phyloP scores from a whole-genome alignment of 1,284 basidiomycete species.

The Ganoderma lingzhi region DNA sequence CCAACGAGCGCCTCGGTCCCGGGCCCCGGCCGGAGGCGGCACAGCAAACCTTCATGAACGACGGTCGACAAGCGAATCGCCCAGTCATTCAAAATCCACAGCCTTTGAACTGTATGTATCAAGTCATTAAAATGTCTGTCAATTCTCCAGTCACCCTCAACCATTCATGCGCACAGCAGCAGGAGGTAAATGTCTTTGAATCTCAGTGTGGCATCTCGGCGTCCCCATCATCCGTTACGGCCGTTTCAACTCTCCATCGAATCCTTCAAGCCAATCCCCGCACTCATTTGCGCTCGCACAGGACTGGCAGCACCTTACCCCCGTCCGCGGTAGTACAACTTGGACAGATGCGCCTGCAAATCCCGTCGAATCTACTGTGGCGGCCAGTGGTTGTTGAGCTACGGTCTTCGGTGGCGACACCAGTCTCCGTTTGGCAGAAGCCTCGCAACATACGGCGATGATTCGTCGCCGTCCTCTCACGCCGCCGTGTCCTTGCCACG shows the following conservation, averaged over 20 bases:
- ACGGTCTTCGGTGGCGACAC: conserved; percentile 7
- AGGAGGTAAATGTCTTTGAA: conserved; percentile 1
- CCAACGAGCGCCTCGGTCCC: not conserved
- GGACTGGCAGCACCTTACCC: not conserved
- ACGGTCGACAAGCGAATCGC: not conserved
- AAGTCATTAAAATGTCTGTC: conserved; percentile 23
- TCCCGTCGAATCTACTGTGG: not conserved
- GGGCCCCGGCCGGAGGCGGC: conserved; percentile 8
- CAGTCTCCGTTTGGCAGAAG: conserved; percentile 1
- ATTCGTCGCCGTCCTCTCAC: conserved; percentile 2
- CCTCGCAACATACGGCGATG: not conserved
- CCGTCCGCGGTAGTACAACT: conserved; percentile 1
- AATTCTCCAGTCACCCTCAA: conserved; percentile 8
- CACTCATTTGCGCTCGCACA: not conserved
- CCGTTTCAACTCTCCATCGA: not conserved
- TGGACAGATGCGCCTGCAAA: not conserved
- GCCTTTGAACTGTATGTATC: conserved; percentile 20
- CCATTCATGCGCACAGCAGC: conserved; percentile 16
- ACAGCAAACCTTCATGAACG: not conserved
- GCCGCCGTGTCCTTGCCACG: not conserved
- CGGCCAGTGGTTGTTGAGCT: not conserved
- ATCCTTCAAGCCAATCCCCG: not conserved
- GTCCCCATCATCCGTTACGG: conserved; percentile 4
- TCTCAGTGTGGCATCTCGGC: not conserved
- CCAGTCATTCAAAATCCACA: conserved; percentile 7